A percentile compares a stretch with the other conserved stretches of the same genome.
phyloP scores from a whole-genome alignment of 768 basidiomycete genomes.

The Cyathus striatus region DNA sequence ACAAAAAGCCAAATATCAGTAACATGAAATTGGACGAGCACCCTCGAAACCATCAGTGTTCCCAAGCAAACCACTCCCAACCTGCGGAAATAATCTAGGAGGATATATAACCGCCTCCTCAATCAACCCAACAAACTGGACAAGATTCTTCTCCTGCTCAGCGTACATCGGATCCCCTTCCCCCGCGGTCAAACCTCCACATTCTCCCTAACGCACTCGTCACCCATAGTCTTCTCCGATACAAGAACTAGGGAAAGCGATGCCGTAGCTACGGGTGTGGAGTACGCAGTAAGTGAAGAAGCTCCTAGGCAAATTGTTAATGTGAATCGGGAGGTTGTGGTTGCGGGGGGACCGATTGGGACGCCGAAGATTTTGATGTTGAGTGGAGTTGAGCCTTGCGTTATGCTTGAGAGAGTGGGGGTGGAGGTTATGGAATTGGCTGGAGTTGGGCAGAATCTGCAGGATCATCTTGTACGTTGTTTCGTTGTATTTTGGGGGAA shows the following conservation, averaged over 20 bases:
- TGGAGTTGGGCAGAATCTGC: slow-evolving; percentile 52
- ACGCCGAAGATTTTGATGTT: slow-evolving; percentile 44
- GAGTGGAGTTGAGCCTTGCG: slow-evolving; percentile 49
- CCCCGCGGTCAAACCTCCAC: slow-evolving; percentile 51
- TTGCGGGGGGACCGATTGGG: slow-evolving; percentile 43
- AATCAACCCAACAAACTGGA: slow-evolving; percentile 61
- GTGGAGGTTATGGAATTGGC: slow-evolving; percentile 39
- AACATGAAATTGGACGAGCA: slow-evolving; percentile 51
- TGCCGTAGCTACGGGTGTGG: slow-evolving; percentile 22
- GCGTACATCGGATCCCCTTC: slow-evolving; percentile 61
- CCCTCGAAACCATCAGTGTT: slow-evolving; percentile 41
- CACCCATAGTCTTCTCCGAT: slow-evolving; percentile 40
- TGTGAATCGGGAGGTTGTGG: slow-evolving; percentile 50
- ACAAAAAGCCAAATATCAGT: slow-evolving; percentile 37
- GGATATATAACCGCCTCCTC: slow-evolving; percentile 50
- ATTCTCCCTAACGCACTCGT: slow-evolving; percentile 56
- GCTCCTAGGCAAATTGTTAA: slow-evolving; percentile 32
- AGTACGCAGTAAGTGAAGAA: slow-evolving; percentile 34
- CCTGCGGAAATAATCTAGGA: slow-evolving; percentile 42
- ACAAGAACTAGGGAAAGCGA: slow-evolving; percentile 29
- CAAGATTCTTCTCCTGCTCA: slow-evolving; percentile 57
- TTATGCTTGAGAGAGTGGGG: slow-evolving; percentile 37
- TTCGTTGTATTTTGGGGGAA: neutral
- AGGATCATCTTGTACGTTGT: slow-evolving; percentile 41
- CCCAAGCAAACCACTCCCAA: slow-evolving; percentile 32